Conservation (phyloP, 352 stramenopile genomes). For the Phytophthora nicotianae region DNA sequence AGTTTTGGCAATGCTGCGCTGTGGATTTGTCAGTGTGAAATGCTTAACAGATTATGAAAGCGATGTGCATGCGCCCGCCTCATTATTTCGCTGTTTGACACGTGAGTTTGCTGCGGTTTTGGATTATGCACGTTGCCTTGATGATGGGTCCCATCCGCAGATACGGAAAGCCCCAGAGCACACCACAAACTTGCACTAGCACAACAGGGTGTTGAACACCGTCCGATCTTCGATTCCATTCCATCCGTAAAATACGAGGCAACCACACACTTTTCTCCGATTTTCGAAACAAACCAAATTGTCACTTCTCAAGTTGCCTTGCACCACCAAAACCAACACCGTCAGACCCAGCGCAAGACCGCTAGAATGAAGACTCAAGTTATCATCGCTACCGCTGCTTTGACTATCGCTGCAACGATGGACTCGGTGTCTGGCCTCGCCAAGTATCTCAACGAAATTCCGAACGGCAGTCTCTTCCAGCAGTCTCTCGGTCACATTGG, state of each 20-base stretch:
- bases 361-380: slow-evolving; percentile 29
- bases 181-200: not conserved
- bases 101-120: not conserved
- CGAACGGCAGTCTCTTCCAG: slow-evolving; percentile 45
- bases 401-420: slow-evolving; percentile 21
- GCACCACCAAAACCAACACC: slow-evolving; percentile 14
- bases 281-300: slow-evolving; percentile 1
- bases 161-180: slow-evolving; percentile 17
- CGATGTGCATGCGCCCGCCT: slow-evolving; percentile 14
- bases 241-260: slow-evolving; percentile 19
- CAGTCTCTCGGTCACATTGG: slow-evolving; percentile 44
- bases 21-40: slow-evolving; percentile 6
- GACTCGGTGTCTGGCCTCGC: slow-evolving; percentile 17
- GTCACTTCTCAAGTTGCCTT: slow-evolving; percentile 28
- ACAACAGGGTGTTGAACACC: not conserved
- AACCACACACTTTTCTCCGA: not conserved
- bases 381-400: slow-evolving; percentile 5
- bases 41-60: slow-evolving; percentile 11
- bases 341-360: slow-evolving; percentile 9
- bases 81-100: slow-evolving; percentile 14
- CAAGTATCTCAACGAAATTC: slow-evolving; percentile 43
- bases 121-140: not conserved
- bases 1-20: too few species aligned
- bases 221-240: slow-evolving; percentile 11
- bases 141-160: slow-evolving; percentile 10